Base-by-base conservation (phyloP, 2,329 filamentous ascomycete species). In the Penicillium concentricum region DNA sequence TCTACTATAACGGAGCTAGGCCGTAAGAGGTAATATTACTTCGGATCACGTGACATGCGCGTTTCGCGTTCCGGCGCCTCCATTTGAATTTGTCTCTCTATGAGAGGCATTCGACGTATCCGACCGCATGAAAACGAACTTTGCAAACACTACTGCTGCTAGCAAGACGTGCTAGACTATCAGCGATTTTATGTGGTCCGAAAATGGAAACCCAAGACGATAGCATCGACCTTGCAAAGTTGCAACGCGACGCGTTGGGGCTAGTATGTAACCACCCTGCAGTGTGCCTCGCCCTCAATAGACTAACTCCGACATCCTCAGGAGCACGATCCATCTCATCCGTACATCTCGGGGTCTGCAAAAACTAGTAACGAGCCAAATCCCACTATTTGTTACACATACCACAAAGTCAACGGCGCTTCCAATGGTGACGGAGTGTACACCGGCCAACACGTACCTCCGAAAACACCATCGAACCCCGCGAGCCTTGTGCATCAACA, bases 221-320 rank as follows among this genome's bases (percentile, higher is more conserved):
- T 56, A 77, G 75, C 52, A 65, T 77, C 56, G 75, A 77, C 53
- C 69, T 77, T 38, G 68, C 64, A 50, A 69, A 70, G 59, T 60
- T 77, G 57, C 73, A 75, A 73, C 73, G 72, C 64, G 70, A 71
- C 67, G 75, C 74, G 66, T 67, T 77, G 61, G 72, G 72, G 22
- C 64, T 72, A 63, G 68, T 77, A 67, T 68, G 74, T 72, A 60
- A 57, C 56, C 58, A 64, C 62, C 51, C 57, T 64, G 65, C 68
- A 65, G 66, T 65, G 63, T 67, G 50, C 54, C 51, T 64, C 60
- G 59, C 59, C 60, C 65, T 60, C 57, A 67, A 66, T 65, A 64
- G 61, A 62, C 69, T 68, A 62, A 71, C 62, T 54, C 66, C 58
- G 65, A 64, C 48, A 45, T 56, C 51, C 54, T 56, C 59, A 73